These are phyloP conservation scores for Trichoderma sp. DNA, from an alignment of 2,329 filamentous ascomycete genomes.

Conservation along the genomic window DNA sequence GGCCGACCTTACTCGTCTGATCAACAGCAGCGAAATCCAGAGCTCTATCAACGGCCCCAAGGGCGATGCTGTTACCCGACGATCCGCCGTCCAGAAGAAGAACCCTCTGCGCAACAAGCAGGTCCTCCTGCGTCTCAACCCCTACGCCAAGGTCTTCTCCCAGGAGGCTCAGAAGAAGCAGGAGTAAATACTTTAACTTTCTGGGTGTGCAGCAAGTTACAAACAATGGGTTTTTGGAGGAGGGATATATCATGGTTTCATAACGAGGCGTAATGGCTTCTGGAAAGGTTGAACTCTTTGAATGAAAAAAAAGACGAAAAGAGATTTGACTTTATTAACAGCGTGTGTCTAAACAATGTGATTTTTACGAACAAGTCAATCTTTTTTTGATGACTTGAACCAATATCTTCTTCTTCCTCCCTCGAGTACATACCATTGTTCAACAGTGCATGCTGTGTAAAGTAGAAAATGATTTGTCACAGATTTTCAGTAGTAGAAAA, in stretches of 20 bases:
- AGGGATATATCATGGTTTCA: conserved; percentile 41
- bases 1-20: conserved; percentile 93
- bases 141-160: conserved; percentile 88
- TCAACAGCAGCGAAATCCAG: conserved; percentile 99
- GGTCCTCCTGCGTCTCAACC: conserved; percentile 97
- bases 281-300: conserved; percentile 43
- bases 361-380: conserved; percentile 20
- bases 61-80: conserved; percentile 88
- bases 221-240: conserved; percentile 32
- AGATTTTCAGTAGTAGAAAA: neutral
- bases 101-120: conserved; percentile 99
- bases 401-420: neutral
- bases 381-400: conserved; percentile 19
- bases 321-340: conserved; percentile 38
- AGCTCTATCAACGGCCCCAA: conserved; percentile 90
- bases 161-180: conserved; percentile 61
- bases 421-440: neutral
- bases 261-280: conserved; percentile 47
- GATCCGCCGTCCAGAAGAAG: conserved; percentile 96
- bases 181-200: conserved; percentile 41
- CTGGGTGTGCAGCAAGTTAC: conserved; percentile 47
- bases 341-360: conserved; percentile 26
- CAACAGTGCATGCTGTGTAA: conserved; percentile 7
- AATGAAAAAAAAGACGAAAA: conserved; percentile 39
- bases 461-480: neutral